Conservation (phyloP, 2,329 filamentous ascomycete species). For the Phyllosticta paracitricarpa region DNA sequence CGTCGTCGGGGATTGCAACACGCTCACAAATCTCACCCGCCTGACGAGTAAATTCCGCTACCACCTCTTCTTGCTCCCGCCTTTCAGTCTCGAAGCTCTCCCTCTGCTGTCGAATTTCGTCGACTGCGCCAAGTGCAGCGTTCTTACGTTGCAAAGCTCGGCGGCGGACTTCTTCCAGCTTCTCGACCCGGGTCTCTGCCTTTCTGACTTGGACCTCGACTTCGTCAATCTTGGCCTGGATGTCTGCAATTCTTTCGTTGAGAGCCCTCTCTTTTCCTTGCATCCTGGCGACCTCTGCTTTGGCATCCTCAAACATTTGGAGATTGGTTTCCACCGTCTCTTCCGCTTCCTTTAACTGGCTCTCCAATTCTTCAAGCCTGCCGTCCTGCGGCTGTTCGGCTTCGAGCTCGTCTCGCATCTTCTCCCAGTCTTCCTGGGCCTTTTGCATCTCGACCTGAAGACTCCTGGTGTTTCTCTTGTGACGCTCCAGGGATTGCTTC, state of each 20-base stretch:
- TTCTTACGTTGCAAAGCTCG: constrained; percentile 34
- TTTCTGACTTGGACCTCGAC: constrained; percentile 18
- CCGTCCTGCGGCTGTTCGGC: constrained; percentile 52
- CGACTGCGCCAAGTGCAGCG: constrained; percentile 25
- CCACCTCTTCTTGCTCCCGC: constrained; percentile 18
- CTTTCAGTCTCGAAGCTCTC: constrained; percentile 19
- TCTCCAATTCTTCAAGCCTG: constrained; percentile 31
- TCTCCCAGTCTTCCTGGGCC: constrained; percentile 52
- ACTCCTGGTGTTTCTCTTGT: constrained; percentile 37
- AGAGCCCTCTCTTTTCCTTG: constrained; percentile 24
- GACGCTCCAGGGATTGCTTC: constrained; percentile 38
- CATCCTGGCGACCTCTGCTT: constrained; percentile 34
- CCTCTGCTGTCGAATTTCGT: constrained; percentile 22
- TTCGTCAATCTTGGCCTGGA: constrained; percentile 15
- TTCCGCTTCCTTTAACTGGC: constrained; percentile 47
- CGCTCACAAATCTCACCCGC: constrained; percentile 19
- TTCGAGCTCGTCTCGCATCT: constrained; percentile 53
- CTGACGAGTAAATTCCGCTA: constrained; percentile 17
- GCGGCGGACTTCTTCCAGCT: constrained; percentile 23
- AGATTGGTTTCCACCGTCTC: constrained; percentile 27
- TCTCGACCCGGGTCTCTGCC: constrained; percentile 20
- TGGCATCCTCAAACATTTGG: constrained; percentile 40
- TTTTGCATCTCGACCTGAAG: constrained; percentile 49
- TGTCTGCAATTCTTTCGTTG: constrained; percentile 23
- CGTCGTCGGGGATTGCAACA: constrained; percentile 21